Evolutionary conservation across 2,329 filamentous ascomycete species (phyloP), one percentile per base, ranked within the genome.

Genomic region (Triangularia verruculosa): DNA sequence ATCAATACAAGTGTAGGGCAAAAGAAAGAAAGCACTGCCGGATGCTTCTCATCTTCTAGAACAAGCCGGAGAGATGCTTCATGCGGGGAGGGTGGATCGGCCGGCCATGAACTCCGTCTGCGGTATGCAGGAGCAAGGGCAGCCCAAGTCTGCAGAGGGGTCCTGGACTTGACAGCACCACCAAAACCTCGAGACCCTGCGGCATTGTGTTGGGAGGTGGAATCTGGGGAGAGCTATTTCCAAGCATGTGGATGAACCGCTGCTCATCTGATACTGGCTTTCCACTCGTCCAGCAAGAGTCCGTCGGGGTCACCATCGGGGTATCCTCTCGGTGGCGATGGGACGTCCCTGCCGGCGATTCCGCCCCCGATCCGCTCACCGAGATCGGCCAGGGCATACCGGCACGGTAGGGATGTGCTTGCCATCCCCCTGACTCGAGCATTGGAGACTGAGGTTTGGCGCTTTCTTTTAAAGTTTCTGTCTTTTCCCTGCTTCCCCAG

Each of bases 401-500:
- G 20, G 30, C 5, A 43, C 27, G 32, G 57, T 52, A 59, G 22
- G 34, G 57, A 20, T 43, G 4, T 51, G 57, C 57, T 52, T 59
- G 39, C 34, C 24, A 20, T 27, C 9, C n/a, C 12, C 13, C 57
- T 59, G 57, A 52, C 57, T 59, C 57, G 57, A 20, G 25, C 34
- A n/a, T n/a, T 39, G 52, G 32, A 52, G 32, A 52, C 34, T 28
- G 25, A 59, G 34, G 34, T 59, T 47, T 47, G 32, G 25, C 56
- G 56, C 56, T 51, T 53, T 53, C 34, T 61, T 61, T 61, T 43
- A 61, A 30, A 55, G 39, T 54, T 54, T 11, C 57, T 53, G 20
- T 15, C 32, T 52, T n/a, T 53, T 22, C 59, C 51, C 28, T 17
- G 15, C 52, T 61, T 51, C 27, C 53, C 53, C 39, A 30, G 30